Base-by-base conservation (phyloP, 768 basidiomycete species). In the Boletus tomentosulus region DNA sequence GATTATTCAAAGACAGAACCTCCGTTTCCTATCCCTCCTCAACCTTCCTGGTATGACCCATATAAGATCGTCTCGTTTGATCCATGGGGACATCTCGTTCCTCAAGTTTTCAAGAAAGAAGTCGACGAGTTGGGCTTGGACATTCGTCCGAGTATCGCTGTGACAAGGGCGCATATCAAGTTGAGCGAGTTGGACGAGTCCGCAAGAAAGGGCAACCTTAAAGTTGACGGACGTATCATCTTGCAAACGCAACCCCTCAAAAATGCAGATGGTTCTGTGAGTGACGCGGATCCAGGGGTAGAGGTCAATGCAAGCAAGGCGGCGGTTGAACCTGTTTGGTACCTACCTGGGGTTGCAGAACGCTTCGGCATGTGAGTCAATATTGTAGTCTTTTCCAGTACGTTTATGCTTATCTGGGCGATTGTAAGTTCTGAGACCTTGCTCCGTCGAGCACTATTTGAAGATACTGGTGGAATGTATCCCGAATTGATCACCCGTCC, bases 321-420 rank as follows among this genome's bases (percentile, higher is more conserved):
- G 0, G 95, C 96, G 0, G 87, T 98, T 8, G 96, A 98, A 66
- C 96, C 95, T 0, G 94, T 98, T 13, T 98, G 95, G 95, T 92
- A 88, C 67, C 74, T 97, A 1, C 95, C 95, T 42, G 92, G 93
- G 11, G 85, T 98, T 2, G 96, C 96, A 0, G 88, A 91, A 60
- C 77, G 96, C n/a, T 92, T 98, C 62, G 88, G 86, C 22, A 93
- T 97, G 91, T 90, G 62, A 65, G 88, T 77, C 41, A 11, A 53
- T 19, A 15, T 15, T 13, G 8, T 30, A 13, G 16, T 22, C 30
- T 30, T 38, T 22, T 11, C 7, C 0, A 35, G 15, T 9, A n/a
- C 44, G 7, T 25, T 46, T 27, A 10, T 50, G 27, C 51, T 57
- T 22, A 56, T 24, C 12, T 48, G 24, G 35, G 46, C 50, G 12